Evolutionary conservation across 2,329 filamentous ascomycete species (phyloP).

Genomic region (Fusarium sp.): DNA sequence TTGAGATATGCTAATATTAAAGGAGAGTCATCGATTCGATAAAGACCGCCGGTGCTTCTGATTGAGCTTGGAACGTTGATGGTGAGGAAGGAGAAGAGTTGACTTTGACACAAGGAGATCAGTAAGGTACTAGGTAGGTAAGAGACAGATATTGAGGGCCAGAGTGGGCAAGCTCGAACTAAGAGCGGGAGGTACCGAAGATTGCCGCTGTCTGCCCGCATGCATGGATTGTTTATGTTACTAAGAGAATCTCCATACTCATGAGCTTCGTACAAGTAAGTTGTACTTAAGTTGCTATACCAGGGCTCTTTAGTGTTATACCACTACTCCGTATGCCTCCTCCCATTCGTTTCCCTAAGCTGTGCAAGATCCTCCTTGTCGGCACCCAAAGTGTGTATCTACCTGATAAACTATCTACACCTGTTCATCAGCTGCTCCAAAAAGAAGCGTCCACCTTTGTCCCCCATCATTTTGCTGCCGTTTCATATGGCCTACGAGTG

Average conservation of each 20-base stretch:
- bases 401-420: neutral
- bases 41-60: neutral
- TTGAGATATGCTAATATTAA: neutral
- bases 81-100: neutral
- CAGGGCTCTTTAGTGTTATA: neutral
- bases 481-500: too few species aligned
- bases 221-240: slow-evolving; percentile 8
- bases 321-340: too few species aligned
- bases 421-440: too few species aligned
- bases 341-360: too few species aligned
- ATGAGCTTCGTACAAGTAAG: too few species aligned
- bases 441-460: neutral
- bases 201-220: slow-evolving; percentile 3
- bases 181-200: slow-evolving; percentile 18
- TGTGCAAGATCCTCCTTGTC: too few species aligned
- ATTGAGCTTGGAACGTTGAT: neutral
- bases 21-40: neutral
- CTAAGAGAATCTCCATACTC: neutral
- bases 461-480: too few species aligned
- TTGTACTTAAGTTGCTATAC: neutral
- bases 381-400: neutral
- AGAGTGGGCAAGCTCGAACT: slow-evolving; percentile 11
- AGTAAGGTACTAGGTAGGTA: too few species aligned
- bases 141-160: neutral
- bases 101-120: neutral